Base-by-base conservation (phyloP, 1,284 basidiomycete genomes). In the Cutaneotrichosporon cutaneum region DNA sequence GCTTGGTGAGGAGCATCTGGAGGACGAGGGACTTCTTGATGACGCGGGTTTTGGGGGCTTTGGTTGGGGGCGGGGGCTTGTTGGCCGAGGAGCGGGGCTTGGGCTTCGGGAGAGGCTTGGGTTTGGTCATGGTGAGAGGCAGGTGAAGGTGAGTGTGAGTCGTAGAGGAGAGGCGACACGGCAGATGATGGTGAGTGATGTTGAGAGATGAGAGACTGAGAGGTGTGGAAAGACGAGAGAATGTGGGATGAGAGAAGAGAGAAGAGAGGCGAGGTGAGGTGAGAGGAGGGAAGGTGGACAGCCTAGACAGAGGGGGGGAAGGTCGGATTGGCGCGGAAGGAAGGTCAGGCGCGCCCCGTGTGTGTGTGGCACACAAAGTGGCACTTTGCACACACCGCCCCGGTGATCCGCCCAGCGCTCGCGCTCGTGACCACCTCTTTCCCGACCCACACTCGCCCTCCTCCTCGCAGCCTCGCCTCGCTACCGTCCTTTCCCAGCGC, bases 1-100 rank as follows among this genome's bases (percentile, higher is more conserved):
- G 63, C 58, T 71, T 70, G 45, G 71, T 68, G 7, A 74, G n/a
- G 42, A 73, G 52, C 35, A 73, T 68, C 21, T 62, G 32, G 21
- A 70, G 57, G 2, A 71, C 66, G 44, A 71, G 65, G 1, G 57
- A 44, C 39, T 73, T 73, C 51, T 44, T 45, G 22, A 59, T 39
- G 2, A 21, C 16, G 32, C 16, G 30, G 10, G 27, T 30, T 2
- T 21, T 3, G 6, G 48, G 32, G 27, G 11, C 26, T 18, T 18
- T 45, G 54, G 11, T 18, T 22, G 26, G 16, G 18, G 50, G 45
- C 7, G 51, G 50, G 1, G 54, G 11, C 11, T 21, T 35, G 7
- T 56, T 16, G 11, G 10, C 22, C 8, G 3, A 35, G 30, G 42
- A n/a, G 14, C 50, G 58, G 44, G 45, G 1, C 45, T 59, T 54